Base-by-base conservation (phyloP, 805 yeast genomes). In the Teunomyces cretensis region DNA sequence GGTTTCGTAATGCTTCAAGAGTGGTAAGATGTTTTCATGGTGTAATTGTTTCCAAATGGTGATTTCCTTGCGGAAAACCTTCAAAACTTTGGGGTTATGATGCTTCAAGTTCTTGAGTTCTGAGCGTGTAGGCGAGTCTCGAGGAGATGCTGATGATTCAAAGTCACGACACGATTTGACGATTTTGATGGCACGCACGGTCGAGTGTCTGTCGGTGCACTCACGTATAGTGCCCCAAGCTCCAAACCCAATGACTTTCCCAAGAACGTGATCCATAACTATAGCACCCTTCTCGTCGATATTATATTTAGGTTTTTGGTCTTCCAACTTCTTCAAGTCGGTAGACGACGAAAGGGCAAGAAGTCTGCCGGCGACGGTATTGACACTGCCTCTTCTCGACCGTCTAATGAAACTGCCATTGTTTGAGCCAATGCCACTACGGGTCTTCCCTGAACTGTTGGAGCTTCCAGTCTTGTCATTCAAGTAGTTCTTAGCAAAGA, bases 221-320 rank as follows among this genome's bases (percentile, higher is more conserved):
- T 86, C 92, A 46, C 96, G 70, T 9, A 90, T 84, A 24, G 84
- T 76, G 9, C 96, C 96, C 86, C 94, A 91, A 0, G 96, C 95
- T 11, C 97, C 97, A 59, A 79, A 80, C 1, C 96, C 96, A 49
- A 89, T 83, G 9, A 84, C 76, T 53, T 81, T 81, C 1, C 95
- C 96, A 26, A 90, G 60, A 27, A 65, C 74, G 52, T 81, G 80
- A 12, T 79, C 82, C 67, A 84, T 52, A 1, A 89, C 79, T 17
- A 75, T 61, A 11, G 86, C 83, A 0, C 95, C 96, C 48, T 77
- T 80, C 46, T 84, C 88, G 54, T 83, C 86, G 6, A 71, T 69
- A 52, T 76, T 72, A 22, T 45, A 44, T 48, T 71, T 58, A 31
- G 69, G 68, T 15, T 51, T 48, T 24, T 32, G 36, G 39, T 53